phyloP scores from a whole-genome alignment of 352 stramenopile species.

The Blastocystis sp. region DNA sequence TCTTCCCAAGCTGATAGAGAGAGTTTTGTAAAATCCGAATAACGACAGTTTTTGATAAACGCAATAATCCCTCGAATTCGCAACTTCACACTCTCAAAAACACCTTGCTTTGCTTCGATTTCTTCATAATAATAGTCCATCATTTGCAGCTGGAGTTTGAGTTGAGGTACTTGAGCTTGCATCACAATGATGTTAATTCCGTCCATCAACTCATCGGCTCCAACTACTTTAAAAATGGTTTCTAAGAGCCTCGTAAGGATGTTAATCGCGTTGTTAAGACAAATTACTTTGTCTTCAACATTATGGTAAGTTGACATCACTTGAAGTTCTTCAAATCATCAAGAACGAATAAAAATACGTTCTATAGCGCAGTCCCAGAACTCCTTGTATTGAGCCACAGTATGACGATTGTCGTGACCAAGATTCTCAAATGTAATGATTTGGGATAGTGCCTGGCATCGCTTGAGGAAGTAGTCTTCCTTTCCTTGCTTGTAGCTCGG shows the following conservation, averaged over 20 bases:
- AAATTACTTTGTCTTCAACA: slow-evolving; percentile 51
- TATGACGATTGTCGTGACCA: slow-evolving; percentile 58
- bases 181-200: slow-evolving; percentile 35
- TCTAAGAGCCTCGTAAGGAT: slow-evolving; percentile 52
- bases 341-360: not conserved
- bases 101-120: not conserved
- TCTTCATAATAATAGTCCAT: slow-evolving; percentile 61
- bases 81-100: slow-evolving; percentile 60
- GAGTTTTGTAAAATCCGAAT: slow-evolving; percentile 11
- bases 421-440: slow-evolving; percentile 57
- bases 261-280: slow-evolving; percentile 49
- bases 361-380: slow-evolving; percentile 61
- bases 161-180: slow-evolving; percentile 12
- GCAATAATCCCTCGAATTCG: slow-evolving; percentile 48
- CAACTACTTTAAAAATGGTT: slow-evolving; percentile 37
- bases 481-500: not conserved
- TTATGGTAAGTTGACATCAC: slow-evolving; percentile 42
- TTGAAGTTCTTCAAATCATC: not conserved
- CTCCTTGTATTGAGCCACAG: slow-evolving; percentile 41
- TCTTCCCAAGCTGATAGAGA: not conserved
- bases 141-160: slow-evolving; percentile 42
- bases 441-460: slow-evolving; percentile 14
- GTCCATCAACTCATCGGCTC: slow-evolving; percentile 59
- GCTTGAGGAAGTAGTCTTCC: slow-evolving; percentile 30
- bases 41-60: slow-evolving; percentile 40